Evolutionary conservation across 2,329 filamentous ascomycete species (phyloP).

Genomic region (Thelonectria blattea): DNA sequence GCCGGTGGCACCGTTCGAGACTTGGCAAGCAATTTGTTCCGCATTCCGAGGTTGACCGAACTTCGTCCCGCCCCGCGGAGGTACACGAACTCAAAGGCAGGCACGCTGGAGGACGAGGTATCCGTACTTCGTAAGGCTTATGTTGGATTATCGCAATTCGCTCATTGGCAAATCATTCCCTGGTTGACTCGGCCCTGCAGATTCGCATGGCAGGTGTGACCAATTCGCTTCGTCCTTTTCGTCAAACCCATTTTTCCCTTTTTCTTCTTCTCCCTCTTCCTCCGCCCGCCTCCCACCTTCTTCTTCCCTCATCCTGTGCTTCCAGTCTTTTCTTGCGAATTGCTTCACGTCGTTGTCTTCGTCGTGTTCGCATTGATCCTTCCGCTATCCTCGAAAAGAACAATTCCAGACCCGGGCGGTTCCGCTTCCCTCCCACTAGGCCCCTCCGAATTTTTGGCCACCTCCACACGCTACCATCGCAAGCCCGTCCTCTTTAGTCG

Average conservation of each 20-base stretch:
- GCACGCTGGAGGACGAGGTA: not conserved
- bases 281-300: not conserved
- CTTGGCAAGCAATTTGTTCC: slow-evolving; percentile 13
- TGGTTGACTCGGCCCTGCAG: not conserved
- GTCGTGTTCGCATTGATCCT: not conserved
- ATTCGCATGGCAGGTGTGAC: slow-evolving; percentile 2
- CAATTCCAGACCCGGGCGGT: slow-evolving; percentile 25
- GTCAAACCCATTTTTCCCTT: not conserved
- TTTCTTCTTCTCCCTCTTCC: slow-evolving; percentile 4
- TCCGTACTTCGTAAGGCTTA: slow-evolving; percentile 20
- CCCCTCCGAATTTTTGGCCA: slow-evolving; percentile 35
- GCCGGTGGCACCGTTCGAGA: slow-evolving; percentile 6
- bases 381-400: not conserved
- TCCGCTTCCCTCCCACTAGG: slow-evolving; percentile 27
- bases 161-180: slow-evolving; percentile 34
- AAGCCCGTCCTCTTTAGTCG: slow-evolving; percentile 13
- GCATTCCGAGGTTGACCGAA: slow-evolving; percentile 38
- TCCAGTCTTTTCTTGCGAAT: slow-evolving; percentile 11
- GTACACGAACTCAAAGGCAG: not conserved
- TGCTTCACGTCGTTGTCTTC: slow-evolving; percentile 9
- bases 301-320: not conserved
- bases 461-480: slow-evolving; percentile 24
- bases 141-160: slow-evolving; percentile 29
- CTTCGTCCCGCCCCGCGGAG: slow-evolving; percentile 18
- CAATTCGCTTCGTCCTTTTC: slow-evolving; percentile 14